Conservation (phyloP, 306 rosid genomes). For the Cajanus cajan region DNA sequence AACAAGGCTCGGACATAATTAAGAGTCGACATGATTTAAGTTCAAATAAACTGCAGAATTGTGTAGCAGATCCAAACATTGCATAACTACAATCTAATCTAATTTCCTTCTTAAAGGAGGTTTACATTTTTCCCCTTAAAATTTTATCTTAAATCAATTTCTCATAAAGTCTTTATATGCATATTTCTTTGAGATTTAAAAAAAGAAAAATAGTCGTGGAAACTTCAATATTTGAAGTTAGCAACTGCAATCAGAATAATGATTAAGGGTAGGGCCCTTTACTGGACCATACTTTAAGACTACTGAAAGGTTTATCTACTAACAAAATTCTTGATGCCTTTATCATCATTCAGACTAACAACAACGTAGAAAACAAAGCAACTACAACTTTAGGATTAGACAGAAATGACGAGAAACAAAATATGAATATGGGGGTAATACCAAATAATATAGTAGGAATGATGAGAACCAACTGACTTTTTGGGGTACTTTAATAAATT, state of each 20-base stretch:
- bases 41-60: too few relatives aligned
- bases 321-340: not conserved
- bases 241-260: slow-evolving; percentile 14
- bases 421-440: not conserved
- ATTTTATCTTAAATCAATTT: not conserved
- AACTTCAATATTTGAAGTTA: not conserved
- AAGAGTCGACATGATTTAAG: too few relatives aligned
- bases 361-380: not conserved
- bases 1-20: too few relatives aligned
- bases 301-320: not conserved
- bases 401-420: not conserved
- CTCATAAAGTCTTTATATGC: not conserved
- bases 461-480: not conserved
- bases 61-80: not conserved
- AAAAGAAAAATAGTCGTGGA: not conserved
- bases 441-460: not conserved
- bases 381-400: slow-evolving; percentile 8
- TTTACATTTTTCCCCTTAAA: not conserved
- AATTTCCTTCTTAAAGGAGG: not conserved
- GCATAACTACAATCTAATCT: not conserved
- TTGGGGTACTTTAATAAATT: not conserved
- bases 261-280: slow-evolving; percentile 18
- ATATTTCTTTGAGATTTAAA: not conserved
- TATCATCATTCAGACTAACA: not conserved
- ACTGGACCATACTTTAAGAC: slow-evolving; percentile 14